phyloP scores from a whole-genome alignment of 306 rosid species.

The Lablab purpureus region DNA sequence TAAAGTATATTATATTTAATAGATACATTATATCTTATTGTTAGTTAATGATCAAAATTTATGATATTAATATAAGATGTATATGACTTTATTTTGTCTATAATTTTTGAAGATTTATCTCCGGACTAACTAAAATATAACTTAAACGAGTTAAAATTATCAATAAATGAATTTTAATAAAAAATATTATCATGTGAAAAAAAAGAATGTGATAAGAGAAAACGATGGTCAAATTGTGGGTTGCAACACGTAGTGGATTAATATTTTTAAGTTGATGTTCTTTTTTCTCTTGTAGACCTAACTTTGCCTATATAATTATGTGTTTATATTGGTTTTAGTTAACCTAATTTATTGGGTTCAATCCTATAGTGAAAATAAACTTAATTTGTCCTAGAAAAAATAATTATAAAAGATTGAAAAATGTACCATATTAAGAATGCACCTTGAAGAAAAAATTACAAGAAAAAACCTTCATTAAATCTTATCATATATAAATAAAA shows the following conservation, averaged over 20 bases:
- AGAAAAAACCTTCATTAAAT: too few species aligned
- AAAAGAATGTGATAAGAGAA: too few species aligned
- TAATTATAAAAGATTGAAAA: too few species aligned
- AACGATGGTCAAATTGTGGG: neutral
- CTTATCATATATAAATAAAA: too few species aligned
- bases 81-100: neutral
- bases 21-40: neutral
- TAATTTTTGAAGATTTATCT: neutral
- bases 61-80: neutral
- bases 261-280: too few species aligned
- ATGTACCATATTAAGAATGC: too few species aligned
- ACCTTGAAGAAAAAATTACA: too few species aligned
- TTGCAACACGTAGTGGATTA: neutral
- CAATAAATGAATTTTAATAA: neutral
- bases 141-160: neutral
- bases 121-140: neutral
- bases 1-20: neutral
- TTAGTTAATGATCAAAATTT: neutral
- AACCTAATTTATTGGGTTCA: neutral
- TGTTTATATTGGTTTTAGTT: neutral
- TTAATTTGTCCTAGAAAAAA: too few species aligned
- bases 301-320: neutral
- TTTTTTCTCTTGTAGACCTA: too few species aligned
- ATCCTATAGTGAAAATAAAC: too few species aligned
- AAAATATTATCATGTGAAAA: too few species aligned